Conservation (phyloP, 2,329 filamentous ascomycete genomes). For the Trichoderma sp. region DNA sequence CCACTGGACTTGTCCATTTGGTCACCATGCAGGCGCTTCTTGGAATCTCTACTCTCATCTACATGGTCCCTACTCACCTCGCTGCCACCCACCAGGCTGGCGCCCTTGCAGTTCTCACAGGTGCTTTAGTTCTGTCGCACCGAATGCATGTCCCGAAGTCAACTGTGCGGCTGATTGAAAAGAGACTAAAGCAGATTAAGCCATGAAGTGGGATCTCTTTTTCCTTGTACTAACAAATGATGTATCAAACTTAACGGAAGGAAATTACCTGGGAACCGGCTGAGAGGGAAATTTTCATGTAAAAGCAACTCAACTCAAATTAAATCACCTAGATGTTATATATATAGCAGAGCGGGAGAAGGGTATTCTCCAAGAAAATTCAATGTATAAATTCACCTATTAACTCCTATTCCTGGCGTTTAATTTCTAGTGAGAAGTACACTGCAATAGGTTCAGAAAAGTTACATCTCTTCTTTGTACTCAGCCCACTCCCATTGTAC, state of each 20-base stretch:
- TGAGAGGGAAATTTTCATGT: not conserved
- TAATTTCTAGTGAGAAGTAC: conserved; percentile 6
- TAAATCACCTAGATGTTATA: not conserved
- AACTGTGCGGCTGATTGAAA: conserved; percentile 63
- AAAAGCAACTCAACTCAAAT: conserved; percentile 26
- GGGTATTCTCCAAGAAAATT: not conserved
- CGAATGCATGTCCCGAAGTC: conserved; percentile 73
- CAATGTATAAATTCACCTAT: conserved; percentile 9
- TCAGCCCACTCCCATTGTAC: not conserved
- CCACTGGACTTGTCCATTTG: conserved; percentile 80
- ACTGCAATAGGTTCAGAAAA: conserved; percentile 3
- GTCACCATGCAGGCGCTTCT: conserved; percentile 80
- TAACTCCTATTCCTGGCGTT: conserved; percentile 14
- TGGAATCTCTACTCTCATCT: conserved; percentile 88
- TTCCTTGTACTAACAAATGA: conserved; percentile 11
- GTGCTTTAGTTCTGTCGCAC: conserved; percentile 77
- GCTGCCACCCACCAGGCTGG: conserved; percentile 94
- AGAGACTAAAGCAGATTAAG: conserved; percentile 46
- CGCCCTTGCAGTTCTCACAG: conserved; percentile 80
- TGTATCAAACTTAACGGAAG: not conserved
- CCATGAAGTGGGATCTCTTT: conserved; percentile 3
- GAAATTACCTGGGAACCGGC: not conserved
- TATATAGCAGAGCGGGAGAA: not conserved
- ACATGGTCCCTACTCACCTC: conserved; percentile 86
- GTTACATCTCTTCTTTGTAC: not conserved